phyloP scores from a whole-genome alignment of 2,329 filamentous ascomycete genomes.

The Clarireedia paspali region DNA sequence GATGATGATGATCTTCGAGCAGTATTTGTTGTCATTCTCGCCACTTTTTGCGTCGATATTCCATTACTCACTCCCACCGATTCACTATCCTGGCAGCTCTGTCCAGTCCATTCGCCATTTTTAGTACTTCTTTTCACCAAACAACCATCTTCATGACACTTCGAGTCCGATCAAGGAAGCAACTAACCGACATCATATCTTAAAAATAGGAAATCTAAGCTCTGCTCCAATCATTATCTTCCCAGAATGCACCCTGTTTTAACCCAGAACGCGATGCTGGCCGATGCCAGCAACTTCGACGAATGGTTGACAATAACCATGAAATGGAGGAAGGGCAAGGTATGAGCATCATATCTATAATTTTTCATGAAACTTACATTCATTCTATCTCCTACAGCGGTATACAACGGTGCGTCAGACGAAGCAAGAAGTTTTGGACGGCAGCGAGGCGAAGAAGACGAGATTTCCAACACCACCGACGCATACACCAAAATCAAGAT shows the following conservation, averaged over 20 bases:
- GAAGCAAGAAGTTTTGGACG: no score
- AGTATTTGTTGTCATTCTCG: no score
- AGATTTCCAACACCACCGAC: neutral
- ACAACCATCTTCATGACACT: no score
- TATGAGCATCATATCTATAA: neutral
- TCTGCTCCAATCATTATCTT: neutral
- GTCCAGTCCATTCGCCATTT: no score
- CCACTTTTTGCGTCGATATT: no score
- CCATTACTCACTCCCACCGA: no score
- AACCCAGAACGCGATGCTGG: neutral
- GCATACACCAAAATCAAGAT: neutral
- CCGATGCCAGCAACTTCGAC: slow-evolving; percentile 5
- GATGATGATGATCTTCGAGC: no score
- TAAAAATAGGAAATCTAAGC: neutral
- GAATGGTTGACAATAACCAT: slow-evolving; percentile 11
- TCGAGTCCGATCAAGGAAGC: no score
- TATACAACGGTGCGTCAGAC: neutral
- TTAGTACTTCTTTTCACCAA: no score
- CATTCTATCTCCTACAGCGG: neutral
- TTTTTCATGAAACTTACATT: neutral
- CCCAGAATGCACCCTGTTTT: neutral
- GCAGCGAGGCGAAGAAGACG: no score
- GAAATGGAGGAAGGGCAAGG: slow-evolving; percentile 6
- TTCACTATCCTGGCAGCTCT: no score
- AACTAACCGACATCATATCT: neutral